Evolutionary conservation across 2,329 filamentous ascomycete species (phyloP).

Genomic region (Penicillium sp.): DNA sequence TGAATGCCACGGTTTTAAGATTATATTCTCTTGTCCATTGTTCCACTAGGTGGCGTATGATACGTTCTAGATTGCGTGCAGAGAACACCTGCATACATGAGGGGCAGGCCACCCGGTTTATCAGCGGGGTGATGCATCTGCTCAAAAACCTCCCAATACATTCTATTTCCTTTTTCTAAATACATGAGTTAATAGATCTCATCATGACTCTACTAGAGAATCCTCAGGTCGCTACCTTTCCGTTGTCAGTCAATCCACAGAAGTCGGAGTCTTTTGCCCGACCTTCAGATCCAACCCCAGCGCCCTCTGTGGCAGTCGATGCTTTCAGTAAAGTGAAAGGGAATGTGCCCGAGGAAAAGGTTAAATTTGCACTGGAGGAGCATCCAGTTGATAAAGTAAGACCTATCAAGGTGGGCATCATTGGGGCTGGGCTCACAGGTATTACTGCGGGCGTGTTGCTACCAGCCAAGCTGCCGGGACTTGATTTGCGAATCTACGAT

Average conservation of each 20-base stretch:
- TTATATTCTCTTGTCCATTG: not conserved
- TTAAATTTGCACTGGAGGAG: slow-evolving; percentile 41
- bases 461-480: slow-evolving; percentile 66
- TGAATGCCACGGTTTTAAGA: not conserved
- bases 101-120: not conserved
- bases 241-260: slow-evolving; percentile 5
- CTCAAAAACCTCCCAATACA: not conserved
- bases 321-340: slow-evolving; percentile 1
- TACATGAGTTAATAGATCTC: not conserved
- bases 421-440: slow-evolving; percentile 65
- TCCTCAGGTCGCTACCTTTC: slow-evolving; percentile 2
- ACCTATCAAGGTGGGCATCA: slow-evolving; percentile 57
- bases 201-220: slow-evolving; percentile 19
- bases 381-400: slow-evolving; percentile 52
- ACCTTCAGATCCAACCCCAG: slow-evolving; percentile 1
- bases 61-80: slow-evolving; percentile 20
- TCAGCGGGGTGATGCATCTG: not conserved
- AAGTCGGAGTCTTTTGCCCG: slow-evolving; percentile 11
- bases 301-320: slow-evolving; percentile 11
- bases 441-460: slow-evolving; percentile 66
- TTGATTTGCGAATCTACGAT: slow-evolving; percentile 66
- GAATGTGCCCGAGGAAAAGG: slow-evolving; percentile 3
- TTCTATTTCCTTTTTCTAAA: not conserved
- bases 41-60: slow-evolving; percentile 11
- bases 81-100: not conserved